Percentiles rank a stretch among this genome's conserved stretches.
Evolutionary conservation across 352 stramenopile species (phyloP).

Genomic region (Phytopythium helicoides): DNA sequence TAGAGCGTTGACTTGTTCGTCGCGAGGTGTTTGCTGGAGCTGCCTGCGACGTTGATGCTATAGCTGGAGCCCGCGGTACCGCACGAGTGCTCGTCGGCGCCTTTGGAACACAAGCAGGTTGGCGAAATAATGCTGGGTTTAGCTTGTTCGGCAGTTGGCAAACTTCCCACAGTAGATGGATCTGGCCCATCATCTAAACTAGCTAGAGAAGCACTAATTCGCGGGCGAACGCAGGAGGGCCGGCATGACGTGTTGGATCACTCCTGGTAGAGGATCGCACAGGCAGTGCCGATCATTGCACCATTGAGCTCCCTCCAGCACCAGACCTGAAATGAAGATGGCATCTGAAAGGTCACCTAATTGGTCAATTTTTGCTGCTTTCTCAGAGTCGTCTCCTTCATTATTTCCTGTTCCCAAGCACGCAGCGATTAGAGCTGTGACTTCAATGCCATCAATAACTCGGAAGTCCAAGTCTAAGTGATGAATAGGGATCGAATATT

Average conservation of each 20-base stretch:
- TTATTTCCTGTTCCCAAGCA: not conserved
- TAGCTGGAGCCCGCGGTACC: not conserved
- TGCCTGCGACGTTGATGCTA: not conserved
- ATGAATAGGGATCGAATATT: slow-evolving; percentile 67
- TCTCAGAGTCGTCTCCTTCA: slow-evolving; percentile 1
- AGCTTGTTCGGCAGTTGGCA: no score
- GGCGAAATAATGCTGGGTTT: not conserved
- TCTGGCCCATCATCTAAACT: not conserved
- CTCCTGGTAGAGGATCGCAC: slow-evolving; percentile 45
- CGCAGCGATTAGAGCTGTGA: slow-evolving; percentile 6
- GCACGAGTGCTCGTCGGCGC: not conserved
- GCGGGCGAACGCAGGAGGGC: slow-evolving; percentile 84
- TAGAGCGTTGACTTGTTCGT: not conserved
- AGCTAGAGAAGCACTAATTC: slow-evolving; percentile 13
- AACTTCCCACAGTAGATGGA: no score
- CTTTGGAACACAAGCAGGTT: not conserved
- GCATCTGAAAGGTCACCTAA: slow-evolving; percentile 25
- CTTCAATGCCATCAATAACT: slow-evolving; percentile 44
- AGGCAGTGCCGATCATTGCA: slow-evolving; percentile 44
- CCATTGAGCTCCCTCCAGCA: slow-evolving; percentile 74
- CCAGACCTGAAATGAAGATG: slow-evolving; percentile 57
- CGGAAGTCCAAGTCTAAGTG: slow-evolving; percentile 75
- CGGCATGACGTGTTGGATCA: slow-evolving; percentile 77
- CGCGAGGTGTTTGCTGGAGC: not conserved
- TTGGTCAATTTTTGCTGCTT: no score